A percentile compares a stretch with the other conserved stretches of the same genome.
These are phyloP conservation scores for Leishmania turanica DNA, from an alignment of 208 protist genomes.

Conservation along the genomic window DNA sequence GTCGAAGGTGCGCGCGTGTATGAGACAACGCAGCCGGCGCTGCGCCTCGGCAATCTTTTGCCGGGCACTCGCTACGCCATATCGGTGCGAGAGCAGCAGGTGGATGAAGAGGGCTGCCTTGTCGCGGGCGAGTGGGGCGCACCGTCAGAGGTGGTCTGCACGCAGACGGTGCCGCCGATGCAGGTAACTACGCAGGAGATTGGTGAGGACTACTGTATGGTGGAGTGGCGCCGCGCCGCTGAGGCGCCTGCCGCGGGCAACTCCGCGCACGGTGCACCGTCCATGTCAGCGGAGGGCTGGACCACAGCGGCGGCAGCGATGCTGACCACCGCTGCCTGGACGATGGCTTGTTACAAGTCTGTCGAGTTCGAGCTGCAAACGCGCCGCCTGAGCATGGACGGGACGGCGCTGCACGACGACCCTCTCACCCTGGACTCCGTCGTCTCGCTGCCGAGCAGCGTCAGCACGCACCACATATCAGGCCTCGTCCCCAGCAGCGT, in stretches of 20 bases:
- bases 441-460: constrained; percentile 47
- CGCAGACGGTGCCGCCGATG: constrained; percentile 81
- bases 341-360: constrained; percentile 24
- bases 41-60: constrained; percentile 80
- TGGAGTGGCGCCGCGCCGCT: constrained; percentile 75
- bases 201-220: constrained; percentile 88
- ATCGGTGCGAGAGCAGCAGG: constrained; percentile 82
- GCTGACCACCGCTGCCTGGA: constrained; percentile 15
- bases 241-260: neutral
- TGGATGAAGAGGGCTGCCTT: constrained; percentile 57
- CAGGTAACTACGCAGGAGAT: constrained; percentile 81
- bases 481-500: constrained; percentile 83
- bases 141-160: constrained; percentile 48
- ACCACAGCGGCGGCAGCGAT: constrained; percentile 4
- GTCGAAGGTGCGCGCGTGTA: constrained; percentile 85
- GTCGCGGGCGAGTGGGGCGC: constrained; percentile 64
- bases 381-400: constrained; percentile 62
- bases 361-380: constrained; percentile 82
- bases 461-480: constrained; percentile 55
- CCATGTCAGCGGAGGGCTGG: neutral
- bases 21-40: constrained; percentile 87
- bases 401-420: constrained; percentile 47
- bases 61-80: constrained; percentile 86
- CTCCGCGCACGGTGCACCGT: neutral
- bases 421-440: constrained; percentile 64